Percentiles rank a stretch among this genome's conserved stretches.
phyloP scores from a whole-genome alignment of 2,329 filamentous ascomycete species.

The Coniochaeta sp. region DNA sequence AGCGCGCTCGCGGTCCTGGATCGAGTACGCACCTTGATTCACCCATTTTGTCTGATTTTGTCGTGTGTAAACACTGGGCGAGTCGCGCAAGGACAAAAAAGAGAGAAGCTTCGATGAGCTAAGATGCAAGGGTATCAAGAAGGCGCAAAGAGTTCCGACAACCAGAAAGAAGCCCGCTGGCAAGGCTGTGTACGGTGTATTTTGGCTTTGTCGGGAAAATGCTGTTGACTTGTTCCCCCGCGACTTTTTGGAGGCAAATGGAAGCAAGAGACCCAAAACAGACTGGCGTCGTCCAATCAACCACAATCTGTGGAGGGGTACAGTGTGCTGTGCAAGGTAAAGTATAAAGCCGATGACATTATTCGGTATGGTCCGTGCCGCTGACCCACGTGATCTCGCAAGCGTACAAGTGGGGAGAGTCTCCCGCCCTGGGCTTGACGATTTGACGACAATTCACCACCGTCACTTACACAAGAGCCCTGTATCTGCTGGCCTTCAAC shows the following conservation, averaged over 20 bases:
- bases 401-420: too few relatives aligned
- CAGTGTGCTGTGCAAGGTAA: too few relatives aligned
- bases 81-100: neutral
- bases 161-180: neutral
- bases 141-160: slow-evolving; percentile 3
- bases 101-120: neutral
- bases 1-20: slow-evolving; percentile 3
- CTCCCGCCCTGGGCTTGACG: too few relatives aligned
- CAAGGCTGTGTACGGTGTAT: slow-evolving; percentile 11
- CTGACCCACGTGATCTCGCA: neutral
- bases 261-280: slow-evolving; percentile 16
- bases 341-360: neutral
- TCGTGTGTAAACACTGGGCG: slow-evolving; percentile 5
- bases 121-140: neutral
- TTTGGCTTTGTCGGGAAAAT: slow-evolving; percentile 14
- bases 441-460: too few relatives aligned
- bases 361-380: neutral
- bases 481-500: too few relatives aligned
- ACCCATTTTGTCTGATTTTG: slow-evolving; percentile 33
- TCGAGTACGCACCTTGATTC: slow-evolving; percentile 34
- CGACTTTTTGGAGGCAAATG: slow-evolving; percentile 6
- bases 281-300: slow-evolving; percentile 30
- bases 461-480: too few relatives aligned
- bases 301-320: slow-evolving; percentile 15
- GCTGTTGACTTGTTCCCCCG: slow-evolving; percentile 10